Evolutionary conservation across 1,139 yeast species (phyloP).

Genomic region (Geotrichum histeridarum): DNA sequence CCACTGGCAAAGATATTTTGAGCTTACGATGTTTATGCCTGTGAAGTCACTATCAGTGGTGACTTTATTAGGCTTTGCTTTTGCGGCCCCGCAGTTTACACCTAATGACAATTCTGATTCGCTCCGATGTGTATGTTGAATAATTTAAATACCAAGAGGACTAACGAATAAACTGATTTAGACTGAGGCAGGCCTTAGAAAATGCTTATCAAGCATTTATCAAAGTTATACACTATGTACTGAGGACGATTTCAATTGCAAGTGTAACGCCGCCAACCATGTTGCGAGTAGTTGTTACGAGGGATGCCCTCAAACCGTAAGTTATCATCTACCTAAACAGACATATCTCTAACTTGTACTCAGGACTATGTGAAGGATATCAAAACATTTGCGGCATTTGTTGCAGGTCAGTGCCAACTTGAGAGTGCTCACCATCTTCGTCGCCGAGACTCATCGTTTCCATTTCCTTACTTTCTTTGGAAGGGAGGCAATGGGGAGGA

Average conservation of each 20-base stretch:
- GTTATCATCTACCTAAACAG: not conserved
- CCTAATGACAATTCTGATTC: constrained; percentile 14
- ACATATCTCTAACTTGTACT: not conserved
- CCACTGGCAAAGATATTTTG: too few species aligned
- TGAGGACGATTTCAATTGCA: constrained; percentile 24
- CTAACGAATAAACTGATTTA: not conserved
- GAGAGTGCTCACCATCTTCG: not conserved
- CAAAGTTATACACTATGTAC: constrained; percentile 22
- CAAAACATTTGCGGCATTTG: constrained; percentile 8
- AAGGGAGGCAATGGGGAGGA: not conserved
- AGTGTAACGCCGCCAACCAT: constrained; percentile 24
- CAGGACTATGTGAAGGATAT: constrained; percentile 6
- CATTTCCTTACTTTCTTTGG: constrained; percentile 9
- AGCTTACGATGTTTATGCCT: too few species aligned
- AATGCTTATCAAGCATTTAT: constrained; percentile 12
- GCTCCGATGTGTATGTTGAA: too few species aligned
- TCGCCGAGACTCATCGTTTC: not conserved
- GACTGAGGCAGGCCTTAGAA: constrained; percentile 3
- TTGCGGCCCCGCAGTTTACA: not conserved
- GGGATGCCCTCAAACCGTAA: constrained; percentile 24
- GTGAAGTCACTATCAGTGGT: too few species aligned
- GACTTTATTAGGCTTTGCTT: not conserved
- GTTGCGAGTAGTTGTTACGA: constrained; percentile 23
- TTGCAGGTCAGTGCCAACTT: constrained; percentile 5
- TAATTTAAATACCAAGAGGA: too few species aligned